A percentile compares a stretch with the other conserved stretches of the same genome.
These are phyloP conservation scores for Anaeramoeba flamelloides DNA, from an alignment of 78 protist species.

Conservation along the genomic window DNA sequence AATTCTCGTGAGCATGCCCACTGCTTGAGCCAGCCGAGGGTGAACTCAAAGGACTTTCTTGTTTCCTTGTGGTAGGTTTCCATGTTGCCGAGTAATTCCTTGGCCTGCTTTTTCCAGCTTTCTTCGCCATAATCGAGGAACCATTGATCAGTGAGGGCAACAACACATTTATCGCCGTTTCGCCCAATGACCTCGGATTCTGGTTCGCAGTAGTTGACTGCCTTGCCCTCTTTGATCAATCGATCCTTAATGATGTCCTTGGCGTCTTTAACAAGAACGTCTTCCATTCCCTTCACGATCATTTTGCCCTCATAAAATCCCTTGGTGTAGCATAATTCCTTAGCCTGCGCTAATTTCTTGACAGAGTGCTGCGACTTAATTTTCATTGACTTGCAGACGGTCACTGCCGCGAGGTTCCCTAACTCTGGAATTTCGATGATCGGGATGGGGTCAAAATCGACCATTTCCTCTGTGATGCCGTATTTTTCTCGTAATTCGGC, in stretches of 20 bases:
- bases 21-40: conserved; percentile 57
- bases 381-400: not conserved
- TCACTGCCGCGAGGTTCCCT: not conserved
- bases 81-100: not conserved
- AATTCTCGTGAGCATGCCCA: conserved; percentile 97
- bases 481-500: conserved; percentile 20
- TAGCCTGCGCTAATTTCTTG: not conserved
- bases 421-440: conserved; percentile 66
- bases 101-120: not conserved
- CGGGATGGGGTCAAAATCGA: conserved; percentile 62
- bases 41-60: conserved; percentile 22
- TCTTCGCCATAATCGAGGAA: conserved; percentile 61
- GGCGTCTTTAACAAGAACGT: too few relatives aligned
- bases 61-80: conserved; percentile 9
- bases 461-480: conserved; percentile 39
- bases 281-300: too few relatives aligned
- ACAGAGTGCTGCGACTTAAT: not conserved
- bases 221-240: conserved; percentile 42
- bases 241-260: conserved; percentile 35
- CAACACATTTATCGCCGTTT: conserved; percentile 93
- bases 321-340: not conserved
- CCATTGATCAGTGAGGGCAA: conserved; percentile 91
- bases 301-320: not conserved
- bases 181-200: conserved; percentile 76
- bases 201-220: conserved; percentile 82